A percentile compares a stretch with the other conserved stretches of the same genome.
Conservation (phyloP, 83 land plant species). For the Thuja plicata region DNA sequence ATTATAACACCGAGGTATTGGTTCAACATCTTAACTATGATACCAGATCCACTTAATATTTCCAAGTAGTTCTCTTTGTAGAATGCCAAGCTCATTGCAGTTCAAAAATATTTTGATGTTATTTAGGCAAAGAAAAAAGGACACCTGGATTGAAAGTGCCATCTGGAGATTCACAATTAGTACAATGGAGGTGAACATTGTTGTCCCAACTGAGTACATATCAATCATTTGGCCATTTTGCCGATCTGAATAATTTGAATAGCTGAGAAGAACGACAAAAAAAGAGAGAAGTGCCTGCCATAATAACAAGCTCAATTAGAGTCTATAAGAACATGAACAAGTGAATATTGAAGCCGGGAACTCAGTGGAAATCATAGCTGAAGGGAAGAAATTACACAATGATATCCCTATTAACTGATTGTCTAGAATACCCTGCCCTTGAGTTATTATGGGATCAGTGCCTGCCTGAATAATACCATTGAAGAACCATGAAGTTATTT, state of each 20-base stretch:
- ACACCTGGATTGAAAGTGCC: constrained; percentile 22
- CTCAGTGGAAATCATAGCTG: background rate
- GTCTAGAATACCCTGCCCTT: background rate
- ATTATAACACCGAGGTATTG: background rate
- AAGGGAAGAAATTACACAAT: background rate
- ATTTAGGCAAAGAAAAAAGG: background rate
- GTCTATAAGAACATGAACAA: background rate
- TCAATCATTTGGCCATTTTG: constrained; percentile 19
- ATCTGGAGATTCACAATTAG: constrained; percentile 25
- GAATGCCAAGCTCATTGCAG: background rate
- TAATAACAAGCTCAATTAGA: background rate
- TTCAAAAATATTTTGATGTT: background rate
- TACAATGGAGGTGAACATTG: constrained; percentile 25
- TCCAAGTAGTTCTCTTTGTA: background rate
- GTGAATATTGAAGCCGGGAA: background rate
- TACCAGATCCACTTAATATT: background rate
- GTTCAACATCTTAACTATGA: background rate
- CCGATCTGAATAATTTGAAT: constrained; percentile 21
- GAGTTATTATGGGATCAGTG: background rate
- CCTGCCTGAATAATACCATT: constrained; percentile 28
- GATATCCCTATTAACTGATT: background rate
- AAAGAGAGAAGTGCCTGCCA: constrained; percentile 17
- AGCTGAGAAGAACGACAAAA: constrained; percentile 17
- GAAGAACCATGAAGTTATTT: constrained; percentile 14
- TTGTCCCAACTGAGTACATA: constrained; percentile 22